Base-by-base conservation (phyloP, 2,329 filamentous ascomycete species). In the Cadophora sp. region DNA sequence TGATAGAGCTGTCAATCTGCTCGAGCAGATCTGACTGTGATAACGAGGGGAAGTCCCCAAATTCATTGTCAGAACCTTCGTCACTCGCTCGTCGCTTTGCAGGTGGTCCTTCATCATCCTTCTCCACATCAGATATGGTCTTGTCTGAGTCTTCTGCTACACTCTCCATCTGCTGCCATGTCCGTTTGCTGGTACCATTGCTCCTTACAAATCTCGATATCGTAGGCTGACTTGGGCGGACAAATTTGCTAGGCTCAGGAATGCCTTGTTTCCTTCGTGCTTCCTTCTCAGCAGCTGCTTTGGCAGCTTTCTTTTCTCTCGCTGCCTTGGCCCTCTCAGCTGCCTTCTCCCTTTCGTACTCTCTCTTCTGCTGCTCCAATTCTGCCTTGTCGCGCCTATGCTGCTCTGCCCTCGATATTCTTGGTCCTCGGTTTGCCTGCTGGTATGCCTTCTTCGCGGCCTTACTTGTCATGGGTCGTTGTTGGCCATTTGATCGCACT, bases 181-280 rank as follows among this genome's bases (percentile, higher is more conserved):
- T 68, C 46, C 75, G 69, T 70, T 77, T 73, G 22, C 59, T 63
- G 22, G 26, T 71, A 4, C 55, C 67, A 1, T 71, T 70, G 56
- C 53, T 62, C 43, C 79, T 78, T 8, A 86, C 77, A 67, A 89
- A 89, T 43, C 81, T 75, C 22, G 85, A 80, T 69, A 90, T 87
- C 0, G 84, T 86, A 51, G 84, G 84, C 75, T 89, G 87, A 40
- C 87, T 89, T 0, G 87, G 83, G 43, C 83, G 81, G 4, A 87
- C 84, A 61, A 69, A 72, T 68, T 65, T 73, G 14, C 80, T 81
- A n/a, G 86, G 80, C 4, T 88, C 77, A 16, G 87, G 87, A 67
- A 87, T 66, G 0, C 87, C 85, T 64, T 80, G 83, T 69, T 80
- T 84, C 73, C 79, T 85, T 78, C 83, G 86, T 62, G 80, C 82